Percentiles rank a stretch among this genome's conserved stretches.
These are phyloP conservation scores for Thielaviopsis euricoi DNA, from an alignment of 2,329 filamentous ascomycete genomes.

Conservation along the genomic window DNA sequence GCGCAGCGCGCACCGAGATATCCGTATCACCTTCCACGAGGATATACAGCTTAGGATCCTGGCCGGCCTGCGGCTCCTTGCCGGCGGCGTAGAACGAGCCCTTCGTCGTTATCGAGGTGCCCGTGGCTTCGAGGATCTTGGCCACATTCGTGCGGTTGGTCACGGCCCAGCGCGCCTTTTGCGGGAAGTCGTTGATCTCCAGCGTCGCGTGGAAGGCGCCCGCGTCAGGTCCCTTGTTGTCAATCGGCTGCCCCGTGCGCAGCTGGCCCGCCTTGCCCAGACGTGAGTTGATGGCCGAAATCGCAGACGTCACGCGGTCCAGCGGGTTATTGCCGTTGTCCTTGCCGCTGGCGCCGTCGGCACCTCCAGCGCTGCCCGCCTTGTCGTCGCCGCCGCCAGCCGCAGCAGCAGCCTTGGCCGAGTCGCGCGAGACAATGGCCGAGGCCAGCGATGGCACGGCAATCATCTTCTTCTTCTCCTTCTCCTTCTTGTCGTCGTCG, in stretches of 20 bases:
- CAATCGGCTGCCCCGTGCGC: slow-evolving; percentile 81
- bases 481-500: slow-evolving; percentile 61
- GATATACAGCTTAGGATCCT: slow-evolving; percentile 90
- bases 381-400: slow-evolving; percentile 15
- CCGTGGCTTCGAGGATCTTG: slow-evolving; percentile 89
- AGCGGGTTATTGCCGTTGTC: slow-evolving; percentile 54
- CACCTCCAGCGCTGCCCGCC: slow-evolving; percentile 15
- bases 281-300: slow-evolving; percentile 78
- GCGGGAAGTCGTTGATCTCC: slow-evolving; percentile 98
- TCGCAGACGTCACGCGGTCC: slow-evolving; percentile 79
- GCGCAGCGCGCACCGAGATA: slow-evolving; percentile 73
- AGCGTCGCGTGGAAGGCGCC: slow-evolving; percentile 92
- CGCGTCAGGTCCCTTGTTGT: slow-evolving; percentile 96
- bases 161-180: slow-evolving; percentile 96
- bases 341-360: slow-evolving; percentile 22
- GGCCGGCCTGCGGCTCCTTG: slow-evolving; percentile 59
- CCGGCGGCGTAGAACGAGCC: slow-evolving; percentile 74
- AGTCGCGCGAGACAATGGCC: slow-evolving; percentile 35
- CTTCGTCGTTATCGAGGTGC: slow-evolving; percentile 94
- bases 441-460: slow-evolving; percentile 44
- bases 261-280: slow-evolving; percentile 80
- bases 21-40: slow-evolving; percentile 96
- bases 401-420: slow-evolving; percentile 29
- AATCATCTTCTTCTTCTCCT: slow-evolving; percentile 55
- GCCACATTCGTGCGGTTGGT: slow-evolving; percentile 97